phyloP scores from a whole-genome alignment of 2,329 filamentous ascomycete species.

The Arthrobotrys iridis region DNA sequence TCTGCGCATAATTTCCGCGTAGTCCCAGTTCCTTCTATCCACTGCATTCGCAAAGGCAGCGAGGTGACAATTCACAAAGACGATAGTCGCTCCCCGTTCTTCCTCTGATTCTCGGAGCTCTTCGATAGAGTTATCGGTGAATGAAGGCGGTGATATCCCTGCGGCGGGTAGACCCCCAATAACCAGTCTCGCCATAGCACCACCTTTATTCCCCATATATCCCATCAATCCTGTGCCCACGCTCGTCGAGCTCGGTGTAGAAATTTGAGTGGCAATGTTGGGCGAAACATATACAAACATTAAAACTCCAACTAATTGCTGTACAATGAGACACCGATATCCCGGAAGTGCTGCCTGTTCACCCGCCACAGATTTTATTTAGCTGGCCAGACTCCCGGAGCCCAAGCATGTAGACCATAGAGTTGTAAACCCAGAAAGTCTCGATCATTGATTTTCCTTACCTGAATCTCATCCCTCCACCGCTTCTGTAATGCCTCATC shows the following conservation, averaged over 20 bases:
- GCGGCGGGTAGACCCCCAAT: constrained; percentile 67
- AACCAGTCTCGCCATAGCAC: constrained; percentile 80
- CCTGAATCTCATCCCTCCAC: constrained; percentile 78
- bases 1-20: constrained; percentile 77
- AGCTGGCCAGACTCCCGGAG: constrained; percentile 10
- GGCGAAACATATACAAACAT: constrained; percentile 87
- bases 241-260: constrained; percentile 80
- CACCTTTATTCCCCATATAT: constrained; percentile 96
- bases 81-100: constrained; percentile 71
- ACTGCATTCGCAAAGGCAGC: constrained; percentile 85
- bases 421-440: not conserved
- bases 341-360: constrained; percentile 76
- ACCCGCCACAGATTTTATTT: constrained; percentile 29
- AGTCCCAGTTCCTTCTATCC: constrained; percentile 90
- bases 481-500: constrained; percentile 76
- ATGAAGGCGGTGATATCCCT: constrained; percentile 42
- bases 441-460: constrained; percentile 16
- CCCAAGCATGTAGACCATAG: not conserved
- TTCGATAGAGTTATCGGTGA: constrained; percentile 8
- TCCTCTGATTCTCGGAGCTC: constrained; percentile 66
- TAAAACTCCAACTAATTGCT: constrained; percentile 86
- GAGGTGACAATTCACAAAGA: constrained; percentile 91
- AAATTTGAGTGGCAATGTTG: constrained; percentile 76
- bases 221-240: constrained; percentile 91
- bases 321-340: constrained; percentile 79